Evolutionary conservation across 2,329 filamentous ascomycete genomes (phyloP), one percentile per base, ranked within the genome.

Genomic region (Fusarium sp.): DNA sequence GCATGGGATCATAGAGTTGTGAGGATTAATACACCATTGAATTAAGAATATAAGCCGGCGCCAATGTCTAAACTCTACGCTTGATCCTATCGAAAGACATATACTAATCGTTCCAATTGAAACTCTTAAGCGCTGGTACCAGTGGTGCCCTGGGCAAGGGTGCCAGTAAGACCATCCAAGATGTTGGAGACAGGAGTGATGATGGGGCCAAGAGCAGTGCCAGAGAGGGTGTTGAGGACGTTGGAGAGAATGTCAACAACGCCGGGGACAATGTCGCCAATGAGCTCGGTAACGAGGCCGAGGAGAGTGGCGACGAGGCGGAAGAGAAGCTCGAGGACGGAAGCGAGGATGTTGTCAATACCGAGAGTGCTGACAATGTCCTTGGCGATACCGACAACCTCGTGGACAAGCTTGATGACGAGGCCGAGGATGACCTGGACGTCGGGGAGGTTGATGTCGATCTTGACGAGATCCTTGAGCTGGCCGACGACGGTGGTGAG

Each of bases 251-350:
- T 57, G 6, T 69, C 47, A 15, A 69, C 47, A 11, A 69, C 43
- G 7, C 59, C 65, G 11, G 66, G 66, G 14, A 69, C 38, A 8
- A 69, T 69, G 27, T 66, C 66, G 24, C 65, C 66, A 18, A 69
- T 25, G 5, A 69, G 66, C 18, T 54, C 29, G 16, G 58, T 65
- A 5, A 69, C 20, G 15, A 69, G 52, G 15, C 8, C 8, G 11
- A 69, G 54, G 25, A 69, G 65, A 8, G 44, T 66, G 34, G 44
- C 66, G 3, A 69, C 14, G 15, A 54, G 68, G 30, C 54, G 8
- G 66, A 69, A 66, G 34, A 69, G 44, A 12, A 60, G 45, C 32
- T 67, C 25, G 0, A 52, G 24, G 5, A 47, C 58, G 9, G 5
- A 29, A 9, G 22, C 42, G 11, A 68, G 29, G 14, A 68, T 32